phyloP scores from a whole-genome alignment of 768 basidiomycete genomes.

The Sutorius australiensis region DNA sequence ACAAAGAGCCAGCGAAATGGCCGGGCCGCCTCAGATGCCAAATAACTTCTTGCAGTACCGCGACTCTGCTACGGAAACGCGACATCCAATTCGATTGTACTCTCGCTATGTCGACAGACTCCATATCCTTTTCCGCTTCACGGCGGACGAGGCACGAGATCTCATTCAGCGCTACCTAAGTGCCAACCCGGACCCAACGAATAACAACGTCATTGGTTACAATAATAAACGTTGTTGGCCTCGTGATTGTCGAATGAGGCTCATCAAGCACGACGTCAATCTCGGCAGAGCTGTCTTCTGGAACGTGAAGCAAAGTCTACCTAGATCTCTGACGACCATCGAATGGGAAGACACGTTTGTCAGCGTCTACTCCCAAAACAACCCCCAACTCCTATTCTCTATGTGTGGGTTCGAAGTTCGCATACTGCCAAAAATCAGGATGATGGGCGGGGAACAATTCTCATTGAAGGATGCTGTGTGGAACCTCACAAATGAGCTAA shows the following conservation, averaged over 20 bases:
- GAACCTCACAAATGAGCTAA: constrained; percentile 96
- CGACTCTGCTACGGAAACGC: constrained; percentile 90
- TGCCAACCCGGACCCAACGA: constrained; percentile 97
- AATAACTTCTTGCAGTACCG: constrained; percentile 99
- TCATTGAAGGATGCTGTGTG: constrained; percentile 94
- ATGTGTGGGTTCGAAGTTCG: constrained; percentile 99
- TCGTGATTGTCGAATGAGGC: constrained; percentile 95
- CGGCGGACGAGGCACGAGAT: constrained; percentile 94
- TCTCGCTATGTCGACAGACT: constrained; percentile 94
- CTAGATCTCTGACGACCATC: constrained; percentile 93
- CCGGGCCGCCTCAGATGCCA: constrained; percentile 94
- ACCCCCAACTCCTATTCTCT: constrained; percentile 95
- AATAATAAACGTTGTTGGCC: constrained; percentile 99
- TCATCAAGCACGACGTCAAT: constrained; percentile 99
- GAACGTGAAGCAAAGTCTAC: constrained; percentile 98
- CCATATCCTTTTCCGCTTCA: constrained; percentile 96
- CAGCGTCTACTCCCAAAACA: constrained; percentile 95
- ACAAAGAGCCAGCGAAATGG: constrained; percentile 99
- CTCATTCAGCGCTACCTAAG: constrained; percentile 97
- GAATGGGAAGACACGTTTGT: constrained; percentile 99
- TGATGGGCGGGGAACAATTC: constrained; percentile 94
- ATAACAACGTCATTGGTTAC: constrained; percentile 98
- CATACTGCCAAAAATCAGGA: constrained; percentile 93
- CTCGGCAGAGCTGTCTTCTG: constrained; percentile 97
- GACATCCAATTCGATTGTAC: constrained; percentile 97